Evolutionary conservation across 2,329 filamentous ascomycete genomes (phyloP).

Genomic region (Grosmannia penicillata): DNA sequence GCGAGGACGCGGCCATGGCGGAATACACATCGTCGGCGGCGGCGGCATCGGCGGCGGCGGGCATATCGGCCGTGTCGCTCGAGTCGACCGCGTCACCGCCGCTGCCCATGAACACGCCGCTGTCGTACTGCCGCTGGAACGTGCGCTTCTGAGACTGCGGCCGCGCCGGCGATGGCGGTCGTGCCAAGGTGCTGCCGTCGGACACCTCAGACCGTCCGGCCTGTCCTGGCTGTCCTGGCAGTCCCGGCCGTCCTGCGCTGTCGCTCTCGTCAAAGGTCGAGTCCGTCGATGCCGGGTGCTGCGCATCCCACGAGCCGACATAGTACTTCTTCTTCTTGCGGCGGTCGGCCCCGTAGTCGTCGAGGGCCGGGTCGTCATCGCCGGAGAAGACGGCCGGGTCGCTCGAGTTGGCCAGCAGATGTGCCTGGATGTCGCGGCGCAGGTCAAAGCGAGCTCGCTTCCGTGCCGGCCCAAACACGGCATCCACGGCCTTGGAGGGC

Average conservation of each 20-base stretch:
- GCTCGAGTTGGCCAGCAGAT: conserved; percentile 43
- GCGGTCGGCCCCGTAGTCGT: conserved; percentile 39
- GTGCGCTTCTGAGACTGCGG: conserved; percentile 31
- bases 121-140: conserved; percentile 48
- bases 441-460: conserved; percentile 6
- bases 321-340: conserved; percentile 46
- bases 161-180: conserved; percentile 8
- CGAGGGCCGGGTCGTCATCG: conserved; percentile 53
- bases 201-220: background rate
- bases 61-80: conserved; percentile 31
- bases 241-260: background rate
- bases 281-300: conserved; percentile 19
- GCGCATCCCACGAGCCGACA: conserved; percentile 53
- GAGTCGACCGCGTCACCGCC: conserved; percentile 26
- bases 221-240: background rate
- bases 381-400: conserved; percentile 59
- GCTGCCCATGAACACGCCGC: conserved; percentile 48
- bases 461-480: conserved; percentile 7
- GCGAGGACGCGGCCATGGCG: conserved; percentile 6
- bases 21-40: conserved; percentile 28
- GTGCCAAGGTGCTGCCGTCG: background rate
- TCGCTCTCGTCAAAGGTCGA: conserved; percentile 8
- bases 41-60: conserved; percentile 45
- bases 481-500: conserved; percentile 6
- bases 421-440: background rate